Conservation (phyloP, 2,329 filamentous ascomycete genomes). For the Pezizomycotina sp. region DNA sequence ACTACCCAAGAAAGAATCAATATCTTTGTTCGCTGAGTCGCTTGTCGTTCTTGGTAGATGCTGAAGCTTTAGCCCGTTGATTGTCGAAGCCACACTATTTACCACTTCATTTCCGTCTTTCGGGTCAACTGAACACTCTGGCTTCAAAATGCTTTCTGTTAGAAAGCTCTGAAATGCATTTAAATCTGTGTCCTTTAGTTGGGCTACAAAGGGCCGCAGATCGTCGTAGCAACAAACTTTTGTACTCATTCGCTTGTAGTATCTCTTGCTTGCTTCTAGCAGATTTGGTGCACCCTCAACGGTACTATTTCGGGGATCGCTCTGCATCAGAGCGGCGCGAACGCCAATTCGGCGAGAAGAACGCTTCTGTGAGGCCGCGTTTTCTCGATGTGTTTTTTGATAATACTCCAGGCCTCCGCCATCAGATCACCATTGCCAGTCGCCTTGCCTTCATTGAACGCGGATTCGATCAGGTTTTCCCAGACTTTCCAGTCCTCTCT, state of each 20-base stretch:
- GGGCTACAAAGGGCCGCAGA: slow-evolving; percentile 23
- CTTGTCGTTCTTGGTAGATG: slow-evolving; percentile 15
- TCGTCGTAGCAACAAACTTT: slow-evolving; percentile 26
- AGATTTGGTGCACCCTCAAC: slow-evolving; percentile 22
- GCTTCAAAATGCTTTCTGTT: slow-evolving; percentile 8
- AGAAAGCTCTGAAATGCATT: slow-evolving; percentile 21
- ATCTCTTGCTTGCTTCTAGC: slow-evolving; percentile 22
- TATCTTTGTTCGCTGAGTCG: slow-evolving; percentile 7
- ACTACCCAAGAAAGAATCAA: slow-evolving; percentile 8
- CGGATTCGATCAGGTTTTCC: slow-evolving; percentile 24
- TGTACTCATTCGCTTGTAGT: slow-evolving; percentile 23
- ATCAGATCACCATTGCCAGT: slow-evolving; percentile 16
- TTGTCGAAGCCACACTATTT: slow-evolving; percentile 4
- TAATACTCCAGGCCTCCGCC: slow-evolving; percentile 18
- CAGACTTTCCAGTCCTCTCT: slow-evolving; percentile 26
- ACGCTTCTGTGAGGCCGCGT: slow-evolving; percentile 21
- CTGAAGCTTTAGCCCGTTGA: slow-evolving; percentile 12
- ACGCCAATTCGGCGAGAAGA: slow-evolving; percentile 23
- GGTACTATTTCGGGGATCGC: slow-evolving; percentile 17
- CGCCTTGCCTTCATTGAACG: slow-evolving; percentile 17
- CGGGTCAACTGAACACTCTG: slow-evolving; percentile 11
- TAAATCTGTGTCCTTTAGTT: slow-evolving; percentile 20
- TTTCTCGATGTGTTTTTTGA: slow-evolving; percentile 13
- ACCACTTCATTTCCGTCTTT: slow-evolving; percentile 11
- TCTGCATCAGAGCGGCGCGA: slow-evolving; percentile 22